Evolutionary conservation across 108 stramenopile genomes (phyloP).

Genomic region (Pinguiococcus pyrenoidosus): DNA sequence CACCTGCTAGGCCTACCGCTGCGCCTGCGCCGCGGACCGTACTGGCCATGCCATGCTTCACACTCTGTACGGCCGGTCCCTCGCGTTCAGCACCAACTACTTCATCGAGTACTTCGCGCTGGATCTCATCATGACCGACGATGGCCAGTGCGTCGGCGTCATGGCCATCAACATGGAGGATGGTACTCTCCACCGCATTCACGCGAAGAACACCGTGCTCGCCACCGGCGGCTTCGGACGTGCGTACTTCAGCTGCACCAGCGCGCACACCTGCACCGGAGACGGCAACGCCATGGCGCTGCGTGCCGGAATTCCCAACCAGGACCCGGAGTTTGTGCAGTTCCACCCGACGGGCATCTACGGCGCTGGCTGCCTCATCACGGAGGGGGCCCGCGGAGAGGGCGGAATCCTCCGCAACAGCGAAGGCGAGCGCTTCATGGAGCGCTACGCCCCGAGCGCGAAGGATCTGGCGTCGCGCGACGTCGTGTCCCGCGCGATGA

Average conservation of each 20-base stretch:
- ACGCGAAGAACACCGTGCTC: conserved; percentile 91
- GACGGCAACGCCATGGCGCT: conserved; percentile 94
- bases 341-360: conserved; percentile 99
- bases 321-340: conserved; percentile 98
- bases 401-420: conserved; percentile 89
- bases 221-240: conserved; percentile 98
- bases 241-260: conserved; percentile 93
- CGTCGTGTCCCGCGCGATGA: conserved; percentile 96
- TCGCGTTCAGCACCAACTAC: conserved; percentile 97
- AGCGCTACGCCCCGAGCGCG: conserved; percentile 94
- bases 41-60: conserved; percentile 99
- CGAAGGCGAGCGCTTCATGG: conserved; percentile 98
- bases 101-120: conserved; percentile 98
- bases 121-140: conserved; percentile 81
- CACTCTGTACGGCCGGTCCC: conserved; percentile 92
- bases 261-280: conserved; percentile 96
- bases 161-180: conserved; percentile 98
- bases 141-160: conserved; percentile 78
- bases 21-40: conserved; percentile 94
- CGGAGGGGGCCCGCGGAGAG: conserved; percentile 99
- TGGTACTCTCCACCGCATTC: conserved; percentile 85
- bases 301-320: conserved; percentile 62
- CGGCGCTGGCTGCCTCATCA: conserved; percentile 98
- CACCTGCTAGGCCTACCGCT: conserved; percentile 77
- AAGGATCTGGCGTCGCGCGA: conserved; percentile 96